Evolutionary conservation across 768 basidiomycete genomes (phyloP).

Genomic region (Podaxis carcinomalis): DNA sequence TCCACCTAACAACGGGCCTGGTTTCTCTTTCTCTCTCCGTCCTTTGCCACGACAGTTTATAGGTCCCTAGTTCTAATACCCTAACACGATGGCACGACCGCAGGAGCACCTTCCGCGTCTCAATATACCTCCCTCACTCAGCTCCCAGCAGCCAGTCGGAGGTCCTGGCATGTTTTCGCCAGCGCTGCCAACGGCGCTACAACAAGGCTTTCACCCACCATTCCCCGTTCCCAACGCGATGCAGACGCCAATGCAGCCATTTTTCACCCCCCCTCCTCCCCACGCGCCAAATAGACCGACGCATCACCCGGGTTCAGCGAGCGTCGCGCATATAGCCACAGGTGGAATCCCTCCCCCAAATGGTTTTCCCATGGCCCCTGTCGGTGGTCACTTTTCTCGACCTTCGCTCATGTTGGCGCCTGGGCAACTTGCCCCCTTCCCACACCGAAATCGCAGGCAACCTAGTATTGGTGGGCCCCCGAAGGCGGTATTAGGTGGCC

Average conservation of each 20-base stretch:
- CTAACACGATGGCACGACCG: slow-evolving; percentile 34
- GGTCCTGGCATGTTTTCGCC: slow-evolving; percentile 59
- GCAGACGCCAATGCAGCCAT: slow-evolving; percentile 73
- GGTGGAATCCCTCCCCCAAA: slow-evolving; percentile 54
- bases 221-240: slow-evolving; percentile 46
- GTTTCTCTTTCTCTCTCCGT: background rate
- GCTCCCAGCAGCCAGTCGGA: slow-evolving; percentile 49
- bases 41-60: background rate
- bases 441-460: slow-evolving; percentile 45
- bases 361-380: slow-evolving; percentile 52
- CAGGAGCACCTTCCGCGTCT: slow-evolving; percentile 55
- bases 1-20: background rate
- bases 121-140: slow-evolving; percentile 49
- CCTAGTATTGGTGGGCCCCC: slow-evolving; percentile 85
- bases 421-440: slow-evolving; percentile 45
- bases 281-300: slow-evolving; percentile 47
- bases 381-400: slow-evolving; percentile 52
- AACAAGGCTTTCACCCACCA: slow-evolving; percentile 53
- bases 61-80: background rate
- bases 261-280: slow-evolving; percentile 50
- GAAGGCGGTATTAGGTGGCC: slow-evolving; percentile 80
- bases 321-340: slow-evolving; percentile 60
- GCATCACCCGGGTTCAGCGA: slow-evolving; percentile 54
- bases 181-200: slow-evolving; percentile 54
- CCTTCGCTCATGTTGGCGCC: slow-evolving; percentile 40